A percentile compares a stretch with the other conserved stretches of the same genome.
Conservation (phyloP, 2,329 filamentous ascomycete genomes). For the Purpureocillium lavendulum region DNA sequence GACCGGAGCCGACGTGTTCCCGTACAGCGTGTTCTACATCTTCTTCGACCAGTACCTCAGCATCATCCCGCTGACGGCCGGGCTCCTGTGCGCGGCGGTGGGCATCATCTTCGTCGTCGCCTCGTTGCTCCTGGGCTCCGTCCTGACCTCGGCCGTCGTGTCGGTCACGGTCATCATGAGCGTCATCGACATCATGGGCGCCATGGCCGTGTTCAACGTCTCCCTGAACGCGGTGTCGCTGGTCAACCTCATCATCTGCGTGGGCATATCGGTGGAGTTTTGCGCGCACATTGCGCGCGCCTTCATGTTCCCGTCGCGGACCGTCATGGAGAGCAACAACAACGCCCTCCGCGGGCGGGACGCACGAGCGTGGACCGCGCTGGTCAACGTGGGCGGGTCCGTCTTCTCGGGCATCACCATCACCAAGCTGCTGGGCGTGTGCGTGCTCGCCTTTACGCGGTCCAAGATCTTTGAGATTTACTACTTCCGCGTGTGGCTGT, state of each 20-base stretch:
- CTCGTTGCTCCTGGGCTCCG: conserved; percentile 71
- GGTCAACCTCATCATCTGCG: conserved; percentile 94
- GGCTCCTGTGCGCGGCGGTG: conserved; percentile 73
- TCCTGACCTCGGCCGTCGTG: conserved; percentile 73
- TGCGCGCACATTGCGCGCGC: conserved; percentile 94
- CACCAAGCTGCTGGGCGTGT: conserved; percentile 88
- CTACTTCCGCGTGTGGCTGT: conserved; percentile 95
- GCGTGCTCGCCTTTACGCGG: conserved; percentile 84
- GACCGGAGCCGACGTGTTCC: conserved; percentile 79
- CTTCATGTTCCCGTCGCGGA: conserved; percentile 84
- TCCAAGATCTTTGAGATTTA: conserved; percentile 99
- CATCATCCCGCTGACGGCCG: conserved; percentile 72
- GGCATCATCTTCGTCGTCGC: conserved; percentile 79
- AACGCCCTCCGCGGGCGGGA: conserved; percentile 74
- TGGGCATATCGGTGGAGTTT: conserved; percentile 94
- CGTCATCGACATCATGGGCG: conserved; percentile 85
- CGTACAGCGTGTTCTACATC: conserved; percentile 96
- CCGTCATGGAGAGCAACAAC: conserved; percentile 69
- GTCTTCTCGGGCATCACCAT: conserved; percentile 96
- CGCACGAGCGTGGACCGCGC: conserved; percentile 81
- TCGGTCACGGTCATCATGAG: conserved; percentile 88
- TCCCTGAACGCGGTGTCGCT: conserved; percentile 91
- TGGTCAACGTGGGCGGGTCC: conserved; percentile 89
- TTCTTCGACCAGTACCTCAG: conserved; percentile 96
- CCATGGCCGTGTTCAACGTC: conserved; percentile 83